Evolutionary conservation across 2,329 filamentous ascomycete genomes (phyloP), one percentile per base, ranked within the genome.

Genomic region (Epichloe baconii): DNA sequence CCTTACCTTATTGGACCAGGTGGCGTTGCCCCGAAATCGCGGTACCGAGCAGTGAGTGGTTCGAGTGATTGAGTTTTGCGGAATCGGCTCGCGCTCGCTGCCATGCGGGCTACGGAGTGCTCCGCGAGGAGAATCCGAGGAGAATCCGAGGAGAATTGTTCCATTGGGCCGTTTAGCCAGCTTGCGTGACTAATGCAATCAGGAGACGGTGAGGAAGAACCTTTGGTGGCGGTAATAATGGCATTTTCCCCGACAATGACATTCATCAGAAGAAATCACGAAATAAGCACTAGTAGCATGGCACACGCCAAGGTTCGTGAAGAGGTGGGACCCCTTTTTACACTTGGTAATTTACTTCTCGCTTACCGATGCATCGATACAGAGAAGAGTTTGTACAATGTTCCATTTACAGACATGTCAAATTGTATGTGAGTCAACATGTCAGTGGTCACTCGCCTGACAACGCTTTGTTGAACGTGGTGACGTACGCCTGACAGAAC

Each of bases 401-500:
- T 37, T 49, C 47, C 40, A 43, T 34, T 44, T 11, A n/a, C 38
- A 43, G 38, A 37, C 31, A 43, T 36, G 38, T 49, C 41, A 36
- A 41, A 19, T 48, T 42, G 4, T 15, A 10, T 19, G 12, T 21
- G 15, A 15, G n/a, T 21, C 41, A 36, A 10, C 31, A 42, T 34
- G 47, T 23, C 21, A 5, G 21, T 23, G 21, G 21, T 42, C 12
- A 12, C 23, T 48, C 46, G 46, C 10, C 36, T 41, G 46, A 23
- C 17, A 23, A 19, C n/a, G 23, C 5, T 34, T 26, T 26, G 34
- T 43, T 15, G 47, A 26, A 43, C 14, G 41, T 14, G 34, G 47
- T 49, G 47, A 49, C 47, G 47, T 44, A 44, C 34, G 19, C 40
- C 41, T 49, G 40, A 44, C 47, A 31, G 19, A 10, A 44, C 26